Base-by-base conservation (phyloP, 2,329 filamentous ascomycete genomes). In the Hysterium pulicare region DNA sequence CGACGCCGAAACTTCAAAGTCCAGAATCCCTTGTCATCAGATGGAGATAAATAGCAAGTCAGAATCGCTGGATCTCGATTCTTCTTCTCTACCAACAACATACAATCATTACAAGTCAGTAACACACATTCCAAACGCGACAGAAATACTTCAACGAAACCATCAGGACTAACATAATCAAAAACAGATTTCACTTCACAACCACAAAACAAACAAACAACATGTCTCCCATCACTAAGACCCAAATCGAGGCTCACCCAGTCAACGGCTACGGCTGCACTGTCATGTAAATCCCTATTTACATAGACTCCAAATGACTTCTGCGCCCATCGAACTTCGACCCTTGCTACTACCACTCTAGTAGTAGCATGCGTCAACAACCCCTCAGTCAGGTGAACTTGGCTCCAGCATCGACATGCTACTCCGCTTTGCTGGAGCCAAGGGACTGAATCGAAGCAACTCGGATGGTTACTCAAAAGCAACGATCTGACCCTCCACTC, bases 51-150 rank as follows among this genome's bases (percentile, higher is more conserved):
- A 26, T 23, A 38, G 5, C 35, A 24, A n/a, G 2, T 21, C 21
- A 10, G 19, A 26, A 23, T 23, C 20, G 20, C 35, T n/a, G 20
- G 35, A 38, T 9, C n/a, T 24, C 35, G 20, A 15, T 24, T 24
- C 21, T 38, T 24, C 21, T 17, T 24, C 20, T 11, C 11, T 23
- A 20, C 24, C 35, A 20, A 38, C 11, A 38, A 26, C 35, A 38
- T 15, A 38, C 35, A 38, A 38, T 24, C 21, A 38, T 38, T 38
- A 38, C 35, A 38, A 34, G 35, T 38, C 20, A 23, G 11, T 15
- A 8, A 20, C 20, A 9, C n/a, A 16, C 15, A 37, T n/a, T 24
- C 35, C 5, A 22, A 24, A 38, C 11, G n/a, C 21, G 20, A 23
- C 6, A 6, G 20, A 15, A 9, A 38, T 9, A 24, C 35, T 38